Conservation (phyloP, 2,329 filamentous ascomycete species). For the Neocucurbitaria cava region DNA sequence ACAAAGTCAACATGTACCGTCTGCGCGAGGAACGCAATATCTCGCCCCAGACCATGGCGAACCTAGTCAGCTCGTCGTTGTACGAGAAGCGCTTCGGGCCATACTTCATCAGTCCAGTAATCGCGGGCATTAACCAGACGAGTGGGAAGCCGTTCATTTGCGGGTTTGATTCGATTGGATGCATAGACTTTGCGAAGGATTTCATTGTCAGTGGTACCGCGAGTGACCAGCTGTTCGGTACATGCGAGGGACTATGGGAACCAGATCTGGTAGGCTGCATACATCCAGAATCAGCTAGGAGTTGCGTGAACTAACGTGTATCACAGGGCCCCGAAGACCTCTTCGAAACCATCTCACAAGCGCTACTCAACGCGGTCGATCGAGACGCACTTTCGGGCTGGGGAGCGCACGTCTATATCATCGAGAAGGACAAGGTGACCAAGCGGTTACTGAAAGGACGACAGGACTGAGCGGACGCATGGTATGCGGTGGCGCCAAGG, state of each 20-base stretch:
- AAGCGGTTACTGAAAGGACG: conserved; percentile 98
- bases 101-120: conserved; percentile 93
- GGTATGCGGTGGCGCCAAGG: conserved; percentile 19
- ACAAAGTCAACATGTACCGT: conserved; percentile 99
- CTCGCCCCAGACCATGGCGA: conserved; percentile 91
- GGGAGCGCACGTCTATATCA: conserved; percentile 99
- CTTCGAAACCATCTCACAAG: conserved; percentile 98
- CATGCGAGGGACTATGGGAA: conserved; percentile 98
- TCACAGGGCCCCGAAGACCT: conserved; percentile 84
- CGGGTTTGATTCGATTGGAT: conserved; percentile 98
- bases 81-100: conserved; percentile 97
- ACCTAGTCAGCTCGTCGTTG: conserved; percentile 83
- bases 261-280: conserved; percentile 76
- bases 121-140: conserved; percentile 94
- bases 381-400: conserved; percentile 95
- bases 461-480: conserved; percentile 69
- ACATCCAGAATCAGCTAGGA: not conserved
- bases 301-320: conserved; percentile 11
- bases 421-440: conserved; percentile 99
- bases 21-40: conserved; percentile 98
- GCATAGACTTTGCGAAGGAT: conserved; percentile 99
- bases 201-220: conserved; percentile 98
- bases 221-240: conserved; percentile 97
- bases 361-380: conserved; percentile 93
- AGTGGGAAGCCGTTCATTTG: conserved; percentile 97